Percentiles rank a stretch among this genome's conserved stretches.
These are phyloP conservation scores for Hortiboletus campestris DNA, from an alignment of 768 basidiomycete genomes.

Conservation along the genomic window DNA sequence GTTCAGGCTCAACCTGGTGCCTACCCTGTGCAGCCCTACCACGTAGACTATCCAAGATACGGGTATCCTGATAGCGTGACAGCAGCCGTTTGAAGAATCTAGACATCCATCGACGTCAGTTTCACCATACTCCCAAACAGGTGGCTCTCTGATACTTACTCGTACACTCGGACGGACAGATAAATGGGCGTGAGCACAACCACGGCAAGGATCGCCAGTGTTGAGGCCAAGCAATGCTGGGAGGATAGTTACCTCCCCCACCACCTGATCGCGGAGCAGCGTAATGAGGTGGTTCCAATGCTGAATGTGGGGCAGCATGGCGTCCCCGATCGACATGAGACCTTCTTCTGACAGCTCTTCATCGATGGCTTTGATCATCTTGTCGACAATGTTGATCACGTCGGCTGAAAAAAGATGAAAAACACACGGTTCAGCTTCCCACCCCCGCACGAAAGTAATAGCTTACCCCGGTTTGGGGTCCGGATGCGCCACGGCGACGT, in stretches of 20 bases:
- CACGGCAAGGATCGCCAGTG: conserved; percentile 12
- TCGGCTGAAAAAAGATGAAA: conserved; percentile 4
- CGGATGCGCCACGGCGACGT: conserved; percentile 9
- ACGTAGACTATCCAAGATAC: conserved; percentile 1
- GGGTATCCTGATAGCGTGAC: neutral
- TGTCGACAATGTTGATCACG: conserved; percentile 14
- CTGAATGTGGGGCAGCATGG: conserved; percentile 15
- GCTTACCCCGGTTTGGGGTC: conserved; percentile 20
- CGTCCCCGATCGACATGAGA: conserved; percentile 17
- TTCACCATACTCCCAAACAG: neutral
- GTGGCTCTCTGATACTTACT: conserved; percentile 5
- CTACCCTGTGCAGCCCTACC: too few relatives aligned
- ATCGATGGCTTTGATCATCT: conserved; percentile 20
- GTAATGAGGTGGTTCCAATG: conserved; percentile 20
- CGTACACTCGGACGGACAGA: neutral
- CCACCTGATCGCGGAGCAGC: conserved; percentile 1
- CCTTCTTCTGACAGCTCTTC: conserved; percentile 17
- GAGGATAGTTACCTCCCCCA: conserved; percentile 6
- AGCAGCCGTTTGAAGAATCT: neutral
- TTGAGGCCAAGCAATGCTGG: conserved; percentile 19
- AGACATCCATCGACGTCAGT: neutral
- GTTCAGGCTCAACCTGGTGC: neutral
- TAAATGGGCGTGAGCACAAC: conserved; percentile 7
- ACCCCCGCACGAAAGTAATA: neutral
- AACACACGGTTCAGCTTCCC: too few relatives aligned